Conservation (phyloP, 2,329 filamentous ascomycete genomes). For the Aspergillus neotritici region DNA sequence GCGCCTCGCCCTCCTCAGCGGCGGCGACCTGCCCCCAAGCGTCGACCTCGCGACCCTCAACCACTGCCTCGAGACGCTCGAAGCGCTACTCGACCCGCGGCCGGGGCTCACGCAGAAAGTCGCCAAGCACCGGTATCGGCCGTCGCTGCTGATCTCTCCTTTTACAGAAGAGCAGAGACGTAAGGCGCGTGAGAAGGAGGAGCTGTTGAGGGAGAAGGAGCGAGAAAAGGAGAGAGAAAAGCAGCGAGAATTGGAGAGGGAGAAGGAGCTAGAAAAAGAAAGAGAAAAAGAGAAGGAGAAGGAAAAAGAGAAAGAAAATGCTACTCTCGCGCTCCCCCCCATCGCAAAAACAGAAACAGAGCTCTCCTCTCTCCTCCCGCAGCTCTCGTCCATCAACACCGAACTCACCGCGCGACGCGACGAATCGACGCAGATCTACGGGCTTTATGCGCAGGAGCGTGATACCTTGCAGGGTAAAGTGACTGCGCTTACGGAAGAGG, state of each 20-base stretch:
- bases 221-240: too few species aligned
- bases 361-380: conserved; percentile 19
- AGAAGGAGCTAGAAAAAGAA: too few species aligned
- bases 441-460: conserved; percentile 53
- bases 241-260: too few species aligned
- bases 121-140: conserved; percentile 10
- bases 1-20: conserved; percentile 27
- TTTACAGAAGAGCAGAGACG: too few species aligned
- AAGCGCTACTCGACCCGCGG: conserved; percentile 25
- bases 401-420: conserved; percentile 24
- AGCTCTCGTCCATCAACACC: conserved; percentile 21
- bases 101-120: conserved; percentile 17
- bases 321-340: not conserved
- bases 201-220: too few species aligned
- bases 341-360: conserved; percentile 11
- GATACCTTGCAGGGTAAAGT: conserved; percentile 56
- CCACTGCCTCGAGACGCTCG: conserved; percentile 35
- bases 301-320: too few species aligned
- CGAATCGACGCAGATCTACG: conserved; percentile 54
- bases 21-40: conserved; percentile 21
- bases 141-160: not conserved
- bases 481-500: conserved; percentile 54
- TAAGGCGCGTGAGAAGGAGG: too few species aligned
- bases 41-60: conserved; percentile 28
- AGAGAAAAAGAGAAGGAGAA: too few species aligned